Evolutionary conservation across 139 green algal genomes (phyloP).

Genomic region (Micromonas commoda): DNA sequence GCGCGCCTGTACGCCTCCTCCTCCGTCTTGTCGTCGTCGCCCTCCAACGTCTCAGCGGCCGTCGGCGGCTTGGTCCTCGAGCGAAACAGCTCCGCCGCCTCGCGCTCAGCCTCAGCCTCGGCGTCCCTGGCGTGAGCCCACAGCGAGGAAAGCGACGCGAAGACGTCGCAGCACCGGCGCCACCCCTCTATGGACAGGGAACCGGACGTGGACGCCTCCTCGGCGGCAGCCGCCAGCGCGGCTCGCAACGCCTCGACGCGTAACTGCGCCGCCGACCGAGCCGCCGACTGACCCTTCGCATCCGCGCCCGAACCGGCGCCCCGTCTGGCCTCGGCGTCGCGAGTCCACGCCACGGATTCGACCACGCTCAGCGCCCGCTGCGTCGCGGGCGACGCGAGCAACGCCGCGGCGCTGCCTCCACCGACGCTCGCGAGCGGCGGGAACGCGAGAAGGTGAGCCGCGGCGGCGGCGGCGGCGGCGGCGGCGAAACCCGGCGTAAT

Average conservation of each 20-base stretch:
- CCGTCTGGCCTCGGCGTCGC: background rate
- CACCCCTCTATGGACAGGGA: conserved; percentile 9
- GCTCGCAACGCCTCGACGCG: background rate
- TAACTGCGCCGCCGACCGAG: background rate
- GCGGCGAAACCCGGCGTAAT: background rate
- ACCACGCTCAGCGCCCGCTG: background rate
- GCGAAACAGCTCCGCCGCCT: conserved; percentile 63
- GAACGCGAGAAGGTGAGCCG: background rate
- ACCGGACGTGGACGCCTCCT: background rate
- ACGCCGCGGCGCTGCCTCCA: background rate
- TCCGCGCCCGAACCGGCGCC: too few relatives aligned
- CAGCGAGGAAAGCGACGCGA: conserved; percentile 39
- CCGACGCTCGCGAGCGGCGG: background rate
- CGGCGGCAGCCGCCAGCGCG: background rate
- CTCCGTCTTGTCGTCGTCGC: conserved; percentile 29
- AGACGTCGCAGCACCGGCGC: conserved; percentile 16
- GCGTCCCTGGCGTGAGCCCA: conserved; percentile 58
- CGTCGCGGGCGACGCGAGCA: background rate
- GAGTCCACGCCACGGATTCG: background rate
- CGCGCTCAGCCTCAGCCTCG: conserved; percentile 10
- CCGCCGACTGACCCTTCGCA: too few relatives aligned
- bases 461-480: background rate
- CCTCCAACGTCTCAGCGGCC: conserved; percentile 47
- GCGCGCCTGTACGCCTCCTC: conserved; percentile 54
- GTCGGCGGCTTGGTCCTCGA: conserved; percentile 57